Base-by-base conservation (phyloP, 2,329 filamentous ascomycete species). In the Fusarium ramigenum region DNA sequence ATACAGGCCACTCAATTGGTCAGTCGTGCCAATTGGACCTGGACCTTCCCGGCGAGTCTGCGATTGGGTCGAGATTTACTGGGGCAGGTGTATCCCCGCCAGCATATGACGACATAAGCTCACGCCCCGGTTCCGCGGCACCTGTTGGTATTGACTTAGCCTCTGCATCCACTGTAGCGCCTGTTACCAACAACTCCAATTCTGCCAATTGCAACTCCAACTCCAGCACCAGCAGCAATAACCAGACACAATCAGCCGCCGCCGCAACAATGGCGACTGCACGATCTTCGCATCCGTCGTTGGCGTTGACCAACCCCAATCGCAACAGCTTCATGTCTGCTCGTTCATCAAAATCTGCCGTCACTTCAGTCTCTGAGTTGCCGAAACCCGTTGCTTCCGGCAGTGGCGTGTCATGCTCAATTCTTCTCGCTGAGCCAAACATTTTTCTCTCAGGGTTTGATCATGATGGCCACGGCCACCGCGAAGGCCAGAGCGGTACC, bases 361-460 rank as follows among this genome's bases (percentile, higher is more conserved):
- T 88, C 70, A 87, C 82, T 68, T 87, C 87, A 18, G 85, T 89
- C n/a, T 84, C 86, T 37, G 88, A 90, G 73, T 77, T 90, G 2
- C 84, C 86, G n/a, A 94, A 95, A 82, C 93, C 94, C 2, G 86
- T 96, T n/a, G 93, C 93, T 18, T 90, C 91, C 21, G 93, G 92
- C 53, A 94, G 93, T 80, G 93, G 93, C 49, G 87, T 96, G 28
- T 88, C 87, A 30, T 92, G 93, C 77, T 92, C 90, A 36, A 93
- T 96, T 50, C 84, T 92, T 34, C 84, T 96, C 44, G 93, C 93
- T 34, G 94, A 96, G 80, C 93, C 93, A n/a, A 92, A 92, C 65
- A 85, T 96, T 30, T 96, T 94, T 78, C 84, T 96, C 39, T 91
- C 92, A 34, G 93, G 93, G 1, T 95, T 96, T 77, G 92, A 95